Conservation (phyloP, 257 asterid genomes). For the Nicotiana paniculata region DNA sequence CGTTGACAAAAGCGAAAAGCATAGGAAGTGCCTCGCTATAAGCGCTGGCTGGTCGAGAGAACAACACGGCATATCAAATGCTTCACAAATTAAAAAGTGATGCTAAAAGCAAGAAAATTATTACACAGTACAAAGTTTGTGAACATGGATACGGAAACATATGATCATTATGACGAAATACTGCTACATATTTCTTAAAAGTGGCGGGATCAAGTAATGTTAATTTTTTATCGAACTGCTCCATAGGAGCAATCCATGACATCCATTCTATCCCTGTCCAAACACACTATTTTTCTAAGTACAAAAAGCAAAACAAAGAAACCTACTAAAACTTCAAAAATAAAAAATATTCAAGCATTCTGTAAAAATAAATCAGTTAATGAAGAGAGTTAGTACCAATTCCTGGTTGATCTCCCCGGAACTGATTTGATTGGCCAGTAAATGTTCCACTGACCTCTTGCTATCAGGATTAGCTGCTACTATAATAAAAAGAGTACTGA, state of each 20-base stretch:
- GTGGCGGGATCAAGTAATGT: neutral
- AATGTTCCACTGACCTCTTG: conserved; percentile 34
- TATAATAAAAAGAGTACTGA: conserved; percentile 28
- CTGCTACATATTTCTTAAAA: neutral
- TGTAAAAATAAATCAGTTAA: neutral
- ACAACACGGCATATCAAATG: neutral
- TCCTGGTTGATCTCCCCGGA: conserved; percentile 42
- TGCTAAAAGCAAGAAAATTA: neutral
- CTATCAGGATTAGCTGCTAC: conserved; percentile 31
- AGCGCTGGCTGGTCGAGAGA: neutral
- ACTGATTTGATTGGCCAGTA: conserved; percentile 30
- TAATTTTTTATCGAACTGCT: neutral
- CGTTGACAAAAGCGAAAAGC: neutral
- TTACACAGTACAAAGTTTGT: neutral
- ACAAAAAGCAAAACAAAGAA: neutral
- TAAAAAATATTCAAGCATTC: neutral
- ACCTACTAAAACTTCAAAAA: neutral
- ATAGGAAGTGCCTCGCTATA: neutral
- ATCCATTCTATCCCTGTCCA: neutral
- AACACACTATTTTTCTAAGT: neutral
- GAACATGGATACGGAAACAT: neutral
- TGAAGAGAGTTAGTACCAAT: conserved; percentile 31
- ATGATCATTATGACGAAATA: neutral
- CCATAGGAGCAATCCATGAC: neutral
- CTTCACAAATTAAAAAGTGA: neutral